Percentiles rank a stretch among this genome's conserved stretches.
phyloP scores from a whole-genome alignment of 116 monocot genomes.

The Iris pallida region DNA sequence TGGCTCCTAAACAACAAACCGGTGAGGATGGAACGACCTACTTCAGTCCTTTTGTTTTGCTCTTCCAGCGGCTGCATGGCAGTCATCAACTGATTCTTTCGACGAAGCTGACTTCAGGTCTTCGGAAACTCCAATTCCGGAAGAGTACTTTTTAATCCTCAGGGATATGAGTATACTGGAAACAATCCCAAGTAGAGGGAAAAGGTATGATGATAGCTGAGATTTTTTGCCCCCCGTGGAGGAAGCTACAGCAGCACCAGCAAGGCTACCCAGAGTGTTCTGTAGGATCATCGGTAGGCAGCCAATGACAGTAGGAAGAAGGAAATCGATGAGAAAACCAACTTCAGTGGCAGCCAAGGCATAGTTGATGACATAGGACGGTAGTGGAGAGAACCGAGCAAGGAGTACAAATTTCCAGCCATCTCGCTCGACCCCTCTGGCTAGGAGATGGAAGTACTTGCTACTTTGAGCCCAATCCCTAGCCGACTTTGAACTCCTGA shows the following conservation, averaged over 20 bases:
- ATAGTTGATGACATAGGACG: slow-evolving; percentile 92
- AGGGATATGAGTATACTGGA: slow-evolving; percentile 85
- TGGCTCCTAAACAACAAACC: too few relatives aligned
- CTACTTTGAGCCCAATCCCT: slow-evolving; percentile 56
- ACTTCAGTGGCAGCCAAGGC: slow-evolving; percentile 82
- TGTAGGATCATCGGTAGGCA: slow-evolving; percentile 97
- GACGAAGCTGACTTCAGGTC: slow-evolving; percentile 20
- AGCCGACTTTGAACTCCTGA: slow-evolving; percentile 74
- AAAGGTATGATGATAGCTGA: slow-evolving; percentile 52
- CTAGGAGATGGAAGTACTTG: slow-evolving; percentile 67
- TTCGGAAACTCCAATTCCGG: slow-evolving; percentile 37
- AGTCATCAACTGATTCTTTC: too few relatives aligned
- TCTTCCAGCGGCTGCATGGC: too few relatives aligned
- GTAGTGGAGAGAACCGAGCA: slow-evolving; percentile 86
- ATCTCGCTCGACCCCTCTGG: slow-evolving; percentile 74
- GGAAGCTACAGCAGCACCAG: slow-evolving; percentile 72
- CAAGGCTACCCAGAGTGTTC: slow-evolving; percentile 93
- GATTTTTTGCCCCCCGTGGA: slow-evolving; percentile 50
- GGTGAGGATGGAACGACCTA: too few relatives aligned
- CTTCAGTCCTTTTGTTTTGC: too few relatives aligned
- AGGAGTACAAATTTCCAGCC: slow-evolving; percentile 95
- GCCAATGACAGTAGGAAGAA: slow-evolving; percentile 79
- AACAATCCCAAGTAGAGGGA: slow-evolving; percentile 68
- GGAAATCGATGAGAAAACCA: slow-evolving; percentile 75
- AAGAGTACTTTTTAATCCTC: slow-evolving; percentile 82